Evolutionary conservation across 257 asterid genomes (phyloP).

Genomic region (Dorcoceras hygrometricum): DNA sequence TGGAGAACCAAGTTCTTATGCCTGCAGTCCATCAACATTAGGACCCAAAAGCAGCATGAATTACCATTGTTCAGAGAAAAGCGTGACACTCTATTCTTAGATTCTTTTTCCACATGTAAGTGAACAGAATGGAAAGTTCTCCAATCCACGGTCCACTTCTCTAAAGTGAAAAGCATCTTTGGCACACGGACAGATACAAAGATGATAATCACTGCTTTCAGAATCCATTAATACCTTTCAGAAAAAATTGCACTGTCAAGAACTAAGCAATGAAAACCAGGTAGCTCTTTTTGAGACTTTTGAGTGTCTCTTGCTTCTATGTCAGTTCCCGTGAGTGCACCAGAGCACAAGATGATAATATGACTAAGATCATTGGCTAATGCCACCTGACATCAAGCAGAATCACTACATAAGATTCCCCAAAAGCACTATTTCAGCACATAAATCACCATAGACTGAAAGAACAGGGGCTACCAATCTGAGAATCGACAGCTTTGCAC

Average conservation of each 20-base stretch:
- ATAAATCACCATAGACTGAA: slow-evolving; percentile 16
- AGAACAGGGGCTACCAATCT: background rate
- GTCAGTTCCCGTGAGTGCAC: slow-evolving; percentile 44
- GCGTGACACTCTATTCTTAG: too few species aligned
- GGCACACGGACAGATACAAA: slow-evolving; percentile 16
- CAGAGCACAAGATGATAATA: slow-evolving; percentile 72
- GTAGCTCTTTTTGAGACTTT: slow-evolving; percentile 41
- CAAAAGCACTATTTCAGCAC: slow-evolving; percentile 14
- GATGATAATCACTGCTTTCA: slow-evolving; percentile 17
- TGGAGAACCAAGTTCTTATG: too few species aligned
- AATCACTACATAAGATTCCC: slow-evolving; percentile 25
- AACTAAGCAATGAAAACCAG: slow-evolving; percentile 66
- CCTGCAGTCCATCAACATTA: too few species aligned
- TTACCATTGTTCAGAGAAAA: too few species aligned
- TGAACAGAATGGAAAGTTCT: slow-evolving; percentile 2
- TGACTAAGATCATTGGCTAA: slow-evolving; percentile 71
- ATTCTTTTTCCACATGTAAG: slow-evolving; percentile 2
- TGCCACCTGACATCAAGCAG: slow-evolving; percentile 57
- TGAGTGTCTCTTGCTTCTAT: slow-evolving; percentile 37
- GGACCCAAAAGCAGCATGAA: too few species aligned
- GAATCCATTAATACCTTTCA: slow-evolving; percentile 55
- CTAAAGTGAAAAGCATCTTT: slow-evolving; percentile 3
- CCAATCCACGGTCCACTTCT: background rate
- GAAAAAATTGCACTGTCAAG: slow-evolving; percentile 78
- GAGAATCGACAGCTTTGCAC: slow-evolving; percentile 10